Percentiles rank a stretch among this genome's conserved stretches.
phyloP scores from a whole-genome alignment of 2,329 filamentous ascomycete genomes.

The Coniella lustricola region DNA sequence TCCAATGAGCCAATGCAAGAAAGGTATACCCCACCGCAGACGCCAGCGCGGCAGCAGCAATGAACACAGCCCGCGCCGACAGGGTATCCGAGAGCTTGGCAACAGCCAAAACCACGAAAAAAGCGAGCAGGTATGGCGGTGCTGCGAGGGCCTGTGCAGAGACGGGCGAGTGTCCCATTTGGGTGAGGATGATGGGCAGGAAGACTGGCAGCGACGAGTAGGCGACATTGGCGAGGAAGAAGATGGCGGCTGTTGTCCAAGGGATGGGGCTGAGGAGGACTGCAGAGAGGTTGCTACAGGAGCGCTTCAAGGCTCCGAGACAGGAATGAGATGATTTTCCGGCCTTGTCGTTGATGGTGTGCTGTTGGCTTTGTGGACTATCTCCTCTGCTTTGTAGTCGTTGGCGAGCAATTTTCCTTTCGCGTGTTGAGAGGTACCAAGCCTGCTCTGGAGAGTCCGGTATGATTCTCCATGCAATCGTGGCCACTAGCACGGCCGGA shows the following conservation, averaged over 20 bases:
- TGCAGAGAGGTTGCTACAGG: constrained; percentile 21
- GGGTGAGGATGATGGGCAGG: constrained; percentile 69
- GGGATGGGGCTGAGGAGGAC: constrained; percentile 59
- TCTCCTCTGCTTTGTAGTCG: constrained; percentile 41
- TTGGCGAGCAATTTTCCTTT: constrained; percentile 63
- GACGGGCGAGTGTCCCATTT: constrained; percentile 65
- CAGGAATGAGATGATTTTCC: constrained; percentile 37
- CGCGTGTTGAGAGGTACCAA: constrained; percentile 52
- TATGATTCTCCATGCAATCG: constrained; percentile 66
- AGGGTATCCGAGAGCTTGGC: constrained; percentile 64
- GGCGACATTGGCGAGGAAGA: constrained; percentile 81
- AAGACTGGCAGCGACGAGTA: constrained; percentile 86
- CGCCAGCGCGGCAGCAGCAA: constrained; percentile 62
- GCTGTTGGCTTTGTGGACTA: constrained; percentile 12
- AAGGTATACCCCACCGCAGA: constrained; percentile 54
- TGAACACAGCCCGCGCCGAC: constrained; percentile 54
- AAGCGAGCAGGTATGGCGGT: constrained; percentile 73
- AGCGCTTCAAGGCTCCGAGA: constrained; percentile 43
- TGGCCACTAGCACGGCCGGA: constrained; percentile 68
- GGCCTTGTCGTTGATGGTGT: constrained; percentile 14
- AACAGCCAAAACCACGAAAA: constrained; percentile 63
- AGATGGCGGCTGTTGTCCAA: constrained; percentile 73
- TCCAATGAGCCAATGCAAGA: constrained; percentile 50
- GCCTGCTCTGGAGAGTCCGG: constrained; percentile 69
- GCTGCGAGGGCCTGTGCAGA: constrained; percentile 71